These are phyloP conservation scores for Ceratobasidium sp. DNA, from an alignment of 1,284 basidiomycete genomes.

Conservation along the genomic window DNA sequence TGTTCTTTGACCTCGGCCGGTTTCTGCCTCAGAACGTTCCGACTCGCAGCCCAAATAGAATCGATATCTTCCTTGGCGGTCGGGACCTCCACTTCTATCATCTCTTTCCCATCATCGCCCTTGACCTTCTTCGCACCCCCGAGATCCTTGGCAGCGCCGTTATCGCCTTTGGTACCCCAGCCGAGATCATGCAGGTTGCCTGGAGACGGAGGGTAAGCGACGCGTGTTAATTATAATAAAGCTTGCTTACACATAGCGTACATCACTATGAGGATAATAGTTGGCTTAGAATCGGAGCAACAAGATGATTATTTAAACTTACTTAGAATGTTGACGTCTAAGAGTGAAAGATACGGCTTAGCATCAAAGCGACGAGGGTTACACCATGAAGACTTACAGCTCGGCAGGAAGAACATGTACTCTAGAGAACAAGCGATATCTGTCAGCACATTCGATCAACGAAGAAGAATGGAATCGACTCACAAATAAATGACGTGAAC, in stretches of 20 bases:
- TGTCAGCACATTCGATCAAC: no score
- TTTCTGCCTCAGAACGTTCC: conserved; percentile 73
- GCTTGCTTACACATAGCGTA: conserved; percentile 85
- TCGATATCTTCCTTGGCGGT: conserved; percentile 85
- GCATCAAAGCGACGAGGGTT: conserved; percentile 51
- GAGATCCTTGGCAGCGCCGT: conserved; percentile 85
- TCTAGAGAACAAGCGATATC: no score
- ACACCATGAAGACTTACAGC: conserved; percentile 63
- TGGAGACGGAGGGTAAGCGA: neutral
- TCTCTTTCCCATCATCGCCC: conserved; percentile 82
- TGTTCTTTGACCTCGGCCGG: conserved; percentile 80
- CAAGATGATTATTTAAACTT: conserved; percentile 50
- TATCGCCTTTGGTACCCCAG: conserved; percentile 94
- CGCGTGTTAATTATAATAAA: neutral
- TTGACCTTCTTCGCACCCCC: conserved; percentile 90
- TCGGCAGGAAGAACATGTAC: conserved; percentile 84
- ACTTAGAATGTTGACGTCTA: conserved; percentile 90
- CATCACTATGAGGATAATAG: conserved; percentile 68
- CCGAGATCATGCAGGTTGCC: conserved; percentile 77
- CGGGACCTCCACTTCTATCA: conserved; percentile 87
- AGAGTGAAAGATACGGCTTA: no score
- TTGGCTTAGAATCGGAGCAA: neutral
- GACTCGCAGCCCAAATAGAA: no score
- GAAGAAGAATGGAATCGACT: no score
- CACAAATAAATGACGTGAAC: conserved; percentile 81